Evolutionary conservation across 1,284 basidiomycete species (phyloP).

Genomic region (Ceratobasidium theobromae): DNA sequence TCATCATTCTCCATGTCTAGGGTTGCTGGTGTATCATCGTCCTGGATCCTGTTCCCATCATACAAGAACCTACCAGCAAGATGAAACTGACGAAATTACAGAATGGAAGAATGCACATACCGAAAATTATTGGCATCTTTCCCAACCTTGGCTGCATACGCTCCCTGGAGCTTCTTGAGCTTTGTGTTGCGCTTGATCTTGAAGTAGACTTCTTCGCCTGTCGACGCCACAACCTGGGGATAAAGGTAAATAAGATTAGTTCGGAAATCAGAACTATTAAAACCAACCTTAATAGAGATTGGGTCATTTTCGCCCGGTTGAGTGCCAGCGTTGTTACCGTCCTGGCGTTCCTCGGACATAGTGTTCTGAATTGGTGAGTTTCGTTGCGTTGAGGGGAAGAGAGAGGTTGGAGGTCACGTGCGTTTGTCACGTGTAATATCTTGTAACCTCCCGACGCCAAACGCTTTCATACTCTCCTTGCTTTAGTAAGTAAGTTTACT

Average conservation of each 20-base stretch:
- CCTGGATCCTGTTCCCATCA: slow-evolving; percentile 78
- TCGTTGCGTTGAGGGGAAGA: slow-evolving; percentile 9
- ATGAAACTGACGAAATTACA: not conserved
- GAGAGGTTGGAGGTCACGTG: no score
- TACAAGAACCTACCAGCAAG: slow-evolving; percentile 70
- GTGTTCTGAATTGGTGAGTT: no score
- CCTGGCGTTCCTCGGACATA: slow-evolving; percentile 68
- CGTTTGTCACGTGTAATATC: no score
- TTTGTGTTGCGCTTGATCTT: slow-evolving; percentile 97
- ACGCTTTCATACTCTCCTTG: no score
- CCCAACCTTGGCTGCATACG: slow-evolving; percentile 92
- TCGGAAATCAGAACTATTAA: not conserved
- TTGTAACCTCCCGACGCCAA: no score
- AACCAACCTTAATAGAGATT: slow-evolving; percentile 79
- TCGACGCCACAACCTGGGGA: slow-evolving; percentile 69
- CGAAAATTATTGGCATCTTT: slow-evolving; percentile 85
- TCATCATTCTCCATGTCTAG: slow-evolving; percentile 86
- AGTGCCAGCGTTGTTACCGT: slow-evolving; percentile 48
- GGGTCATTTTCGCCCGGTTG: slow-evolving; percentile 62
- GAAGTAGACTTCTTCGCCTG: slow-evolving; percentile 93
- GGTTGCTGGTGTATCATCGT: slow-evolving; percentile 80
- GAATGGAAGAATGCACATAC: slow-evolving; percentile 51
- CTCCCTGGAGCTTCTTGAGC: slow-evolving; percentile 89
- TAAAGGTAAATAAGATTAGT: not conserved
- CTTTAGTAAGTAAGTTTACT: no score